Evolutionary conservation across 2,329 filamentous ascomycete genomes (phyloP), one percentile per base, ranked within the genome.

Genomic region (Xylariomycetidae sp.): DNA sequence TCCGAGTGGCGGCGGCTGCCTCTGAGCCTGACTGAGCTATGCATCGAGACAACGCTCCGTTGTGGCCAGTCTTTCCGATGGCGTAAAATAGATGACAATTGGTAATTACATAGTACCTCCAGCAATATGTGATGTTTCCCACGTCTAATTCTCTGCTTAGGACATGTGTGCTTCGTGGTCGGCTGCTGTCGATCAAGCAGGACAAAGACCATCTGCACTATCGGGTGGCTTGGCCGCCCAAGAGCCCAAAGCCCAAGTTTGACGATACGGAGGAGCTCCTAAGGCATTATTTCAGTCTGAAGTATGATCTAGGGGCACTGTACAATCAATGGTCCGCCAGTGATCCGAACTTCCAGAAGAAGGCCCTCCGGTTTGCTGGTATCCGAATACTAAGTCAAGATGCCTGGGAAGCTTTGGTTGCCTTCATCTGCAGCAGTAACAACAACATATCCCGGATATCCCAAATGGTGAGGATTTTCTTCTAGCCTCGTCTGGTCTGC

Each of bases 371-470:
- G 35, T 98, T 98, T 57, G 82, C 82, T 0, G 92, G 93, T 10
- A 84, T 98, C 35, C 80, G 92, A 15, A 95, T 98, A 45, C 65
- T 98, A 27, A 85, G 82, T 49, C 92, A 98, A 63, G 89, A 95
- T 65, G 81, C 90, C 1, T 98, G 93, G 92, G 92, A 98, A 60
- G 80, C 92, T 1, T 68, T 98, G 15, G 69, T 98, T 16, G 82
- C 84, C 36, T 98, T 98, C 60, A 98, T 98, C 44, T 98, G 92
- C 70, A 95, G 89, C 61, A 95, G 88, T 61, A 98, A 98, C 63
- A 98, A 98, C 64, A 95, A 98, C 56, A 98, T 98, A 40, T 74
- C 81, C 2, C 78, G 92, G 24, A 98, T 98, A 56, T 90, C 85
- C 5, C 85, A 93, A 60, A 98, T 98, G 92, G 88, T 84, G 50